These are phyloP conservation scores for Phytophthora ohioensis DNA, from an alignment of 352 stramenopile genomes.

Conservation along the genomic window DNA sequence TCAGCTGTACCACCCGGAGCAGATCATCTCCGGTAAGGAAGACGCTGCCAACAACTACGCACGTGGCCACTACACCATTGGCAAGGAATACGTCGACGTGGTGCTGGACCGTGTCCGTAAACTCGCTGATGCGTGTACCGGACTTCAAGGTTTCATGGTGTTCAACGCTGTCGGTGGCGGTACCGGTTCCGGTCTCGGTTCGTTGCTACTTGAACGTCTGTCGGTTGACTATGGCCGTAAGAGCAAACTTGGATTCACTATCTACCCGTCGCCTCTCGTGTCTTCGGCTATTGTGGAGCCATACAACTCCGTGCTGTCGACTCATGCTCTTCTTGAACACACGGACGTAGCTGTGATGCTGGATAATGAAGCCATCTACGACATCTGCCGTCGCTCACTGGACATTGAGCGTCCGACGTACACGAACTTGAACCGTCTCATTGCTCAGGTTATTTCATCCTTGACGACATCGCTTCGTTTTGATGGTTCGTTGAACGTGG, in stretches of 20 bases:
- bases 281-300: constrained; percentile 98
- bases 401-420: constrained; percentile 97
- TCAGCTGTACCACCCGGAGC: constrained; percentile 98
- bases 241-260: constrained; percentile 97
- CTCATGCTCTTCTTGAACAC: constrained; percentile 96
- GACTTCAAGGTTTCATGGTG: constrained; percentile 98
- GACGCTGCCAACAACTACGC: constrained; percentile 94
- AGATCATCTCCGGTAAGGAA: constrained; percentile 99
- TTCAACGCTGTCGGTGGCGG: constrained; percentile 98
- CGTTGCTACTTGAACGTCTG: constrained; percentile 96
- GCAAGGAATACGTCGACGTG: constrained; percentile 96
- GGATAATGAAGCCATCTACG: constrained; percentile 97
- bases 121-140: constrained; percentile 96
- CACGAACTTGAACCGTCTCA: constrained; percentile 97
- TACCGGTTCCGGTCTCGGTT: constrained; percentile 97
- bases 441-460: constrained; percentile 97
- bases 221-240: constrained; percentile 98
- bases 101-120: constrained; percentile 98
- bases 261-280: constrained; percentile 97
- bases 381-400: constrained; percentile 96
- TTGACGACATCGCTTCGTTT: constrained; percentile 97
- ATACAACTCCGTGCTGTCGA: constrained; percentile 98
- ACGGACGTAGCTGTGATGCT: constrained; percentile 97
- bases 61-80: constrained; percentile 94
- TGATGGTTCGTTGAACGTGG: constrained; percentile 96